Percentiles rank a stretch among this genome's conserved stretches.
Conservation (phyloP, 225 moss, liverwort and hornwort species). For the Neckera pumila region DNA sequence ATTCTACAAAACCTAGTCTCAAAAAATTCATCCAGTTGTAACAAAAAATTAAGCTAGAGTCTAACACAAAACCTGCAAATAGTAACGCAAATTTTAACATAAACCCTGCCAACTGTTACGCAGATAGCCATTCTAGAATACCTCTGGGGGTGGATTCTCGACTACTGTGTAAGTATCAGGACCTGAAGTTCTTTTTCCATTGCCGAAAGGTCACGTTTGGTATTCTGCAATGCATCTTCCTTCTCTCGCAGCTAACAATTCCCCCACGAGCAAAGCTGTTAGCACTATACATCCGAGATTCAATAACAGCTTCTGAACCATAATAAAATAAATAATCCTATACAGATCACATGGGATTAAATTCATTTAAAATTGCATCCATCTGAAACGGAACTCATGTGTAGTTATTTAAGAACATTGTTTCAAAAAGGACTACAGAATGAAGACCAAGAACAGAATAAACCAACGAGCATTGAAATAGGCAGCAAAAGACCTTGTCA, state of each 20-base stretch:
- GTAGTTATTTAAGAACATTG: not conserved
- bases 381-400: not conserved
- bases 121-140: not conserved
- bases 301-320: not conserved
- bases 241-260: slow-evolving; percentile 1
- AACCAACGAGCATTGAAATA: not conserved
- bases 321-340: not conserved
- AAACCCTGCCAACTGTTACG: not conserved
- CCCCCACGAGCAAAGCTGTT: not conserved
- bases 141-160: too few species aligned
- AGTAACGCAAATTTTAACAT: not conserved
- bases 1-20: not conserved
- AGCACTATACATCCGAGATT: not conserved
- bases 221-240: not conserved
- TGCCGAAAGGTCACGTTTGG: slow-evolving; percentile 10
- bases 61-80: not conserved
- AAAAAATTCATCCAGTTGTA: not conserved
- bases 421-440: not conserved
- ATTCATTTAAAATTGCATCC: not conserved
- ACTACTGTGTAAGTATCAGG: not conserved
- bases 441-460: not conserved
- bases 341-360: not conserved
- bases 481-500: not conserved
- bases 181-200: slow-evolving; percentile 23
- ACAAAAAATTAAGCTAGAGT: not conserved